A percentile compares a stretch with the other conserved stretches of the same genome.
Conservation (phyloP, 2,329 filamentous ascomycete genomes). For the Paecilomyces sp. region DNA sequence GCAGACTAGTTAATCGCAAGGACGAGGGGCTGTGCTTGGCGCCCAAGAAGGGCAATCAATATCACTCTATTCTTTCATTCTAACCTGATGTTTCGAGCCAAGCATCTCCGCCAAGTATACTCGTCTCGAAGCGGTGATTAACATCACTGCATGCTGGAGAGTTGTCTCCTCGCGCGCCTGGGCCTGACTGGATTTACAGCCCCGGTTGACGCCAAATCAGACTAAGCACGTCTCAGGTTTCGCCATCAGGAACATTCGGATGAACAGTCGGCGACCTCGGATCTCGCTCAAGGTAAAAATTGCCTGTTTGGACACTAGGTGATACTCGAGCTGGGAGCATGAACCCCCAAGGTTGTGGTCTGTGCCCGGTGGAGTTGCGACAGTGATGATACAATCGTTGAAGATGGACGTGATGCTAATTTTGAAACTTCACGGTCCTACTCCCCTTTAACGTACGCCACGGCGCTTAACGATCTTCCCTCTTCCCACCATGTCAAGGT, state of each 20-base stretch:
- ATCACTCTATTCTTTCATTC: background rate
- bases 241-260: background rate
- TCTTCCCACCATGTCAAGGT: background rate
- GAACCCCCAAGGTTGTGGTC: background rate
- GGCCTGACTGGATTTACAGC: background rate
- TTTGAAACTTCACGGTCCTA: background rate
- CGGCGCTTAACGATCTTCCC: background rate
- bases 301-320: background rate
- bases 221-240: background rate
- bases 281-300: background rate
- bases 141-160: background rate
- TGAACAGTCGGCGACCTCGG: background rate
- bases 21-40: background rate
- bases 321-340: background rate
- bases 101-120: background rate
- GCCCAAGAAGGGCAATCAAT: background rate
- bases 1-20: background rate
- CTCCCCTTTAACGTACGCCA: background rate
- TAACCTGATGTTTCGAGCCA: background rate
- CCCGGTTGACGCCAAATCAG: background rate
- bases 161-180: background rate
- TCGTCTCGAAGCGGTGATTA: background rate
- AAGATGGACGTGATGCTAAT: background rate
- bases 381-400: background rate
- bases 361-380: background rate